Evolutionary conservation across 768 basidiomycete genomes (phyloP), one percentile per base, ranked within the genome.

Genomic region (Termitomyces sp.): DNA sequence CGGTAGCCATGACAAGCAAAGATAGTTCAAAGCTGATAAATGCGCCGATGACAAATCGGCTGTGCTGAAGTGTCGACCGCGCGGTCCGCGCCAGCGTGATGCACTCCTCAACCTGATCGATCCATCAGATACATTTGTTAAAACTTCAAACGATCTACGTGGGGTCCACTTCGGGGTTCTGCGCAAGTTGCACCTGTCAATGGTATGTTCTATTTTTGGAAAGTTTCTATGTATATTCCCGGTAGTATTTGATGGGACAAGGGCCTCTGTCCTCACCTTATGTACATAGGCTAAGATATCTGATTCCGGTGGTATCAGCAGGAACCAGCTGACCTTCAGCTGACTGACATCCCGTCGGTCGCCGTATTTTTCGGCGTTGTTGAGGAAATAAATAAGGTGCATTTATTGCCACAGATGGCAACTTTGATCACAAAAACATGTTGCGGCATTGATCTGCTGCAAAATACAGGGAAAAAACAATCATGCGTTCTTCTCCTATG

Each of bases 331-430:
- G 54, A 48, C 37, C 20, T 49, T 48, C 57, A 54, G 34, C 34
- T 56, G 60, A 59, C 40, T 45, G 55, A 56, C 47, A 51, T 34
- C 54, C 61, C 64, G 64, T 56, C 57, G 63, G 63, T 42, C 49
- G 47, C 62, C 54, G 58, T 37, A 50, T 31, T 45, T 61, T 37
- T 54, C 47, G 43, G 42, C 17, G 55, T 40, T 36, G 52, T 42
- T 37, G 48, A 29, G 15, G 34, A 5, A 17, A 20, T 48, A 56
- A 43, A 60, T 59, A 42, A 48, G 55, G 59, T 20, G 38, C 11
- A 50, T 12, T 43, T 1, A 31, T 62, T 65, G 49, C 60, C 50
- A 59, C 56, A 51, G 46, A 49, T 40, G 32, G 57, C 7, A 61
- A 43, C 12, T 25, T 46, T 17, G 10, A 42, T 56, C 54, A 32